Evolutionary conservation across 805 yeast species (phyloP).

Genomic region (Myxozyma udenii): DNA sequence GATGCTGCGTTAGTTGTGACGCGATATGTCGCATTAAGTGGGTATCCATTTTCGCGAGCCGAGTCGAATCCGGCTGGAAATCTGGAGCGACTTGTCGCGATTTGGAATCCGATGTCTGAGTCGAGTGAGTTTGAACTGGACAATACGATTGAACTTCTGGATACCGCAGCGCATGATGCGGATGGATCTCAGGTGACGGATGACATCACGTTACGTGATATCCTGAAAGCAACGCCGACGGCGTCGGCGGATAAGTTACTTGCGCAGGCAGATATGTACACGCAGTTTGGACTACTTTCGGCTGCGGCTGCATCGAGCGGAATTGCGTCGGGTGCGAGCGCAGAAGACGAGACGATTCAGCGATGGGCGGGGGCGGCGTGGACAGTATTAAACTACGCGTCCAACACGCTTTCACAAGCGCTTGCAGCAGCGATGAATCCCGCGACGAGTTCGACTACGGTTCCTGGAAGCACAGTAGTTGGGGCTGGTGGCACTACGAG

Average conservation of each 20-base stretch:
- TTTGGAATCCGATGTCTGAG: slow-evolving; percentile 11
- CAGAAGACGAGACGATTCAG: neutral
- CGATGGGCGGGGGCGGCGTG: slow-evolving; percentile 9
- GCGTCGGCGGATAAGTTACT: slow-evolving; percentile 25
- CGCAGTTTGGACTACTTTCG: slow-evolving; percentile 23
- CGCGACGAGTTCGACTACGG: slow-evolving; percentile 1
- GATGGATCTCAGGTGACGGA: neutral
- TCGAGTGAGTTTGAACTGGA: slow-evolving; percentile 2
- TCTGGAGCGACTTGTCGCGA: slow-evolving; percentile 11
- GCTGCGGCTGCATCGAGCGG: slow-evolving; percentile 7
- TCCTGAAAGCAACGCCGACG: slow-evolving; percentile 8
- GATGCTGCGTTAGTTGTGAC: slow-evolving; percentile 22
- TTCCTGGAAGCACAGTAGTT: slow-evolving; percentile 7
- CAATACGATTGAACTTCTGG: slow-evolving; percentile 2
- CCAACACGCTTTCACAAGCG: slow-evolving; percentile 18
- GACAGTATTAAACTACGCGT: slow-evolving; percentile 29
- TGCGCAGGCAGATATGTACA: slow-evolving; percentile 33
- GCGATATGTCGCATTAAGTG: slow-evolving; percentile 19
- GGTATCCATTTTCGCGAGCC: slow-evolving; percentile 16
- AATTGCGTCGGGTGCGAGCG: slow-evolving; percentile 2
- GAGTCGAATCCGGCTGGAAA: slow-evolving; percentile 12
- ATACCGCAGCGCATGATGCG: slow-evolving; percentile 1
- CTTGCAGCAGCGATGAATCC: neutral
- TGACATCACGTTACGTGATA: slow-evolving; percentile 6
- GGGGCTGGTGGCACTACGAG: slow-evolving; percentile 11